Percentiles rank a stretch among this genome's conserved stretches.
These are phyloP conservation scores for Wickerhamiella vanderwaltii DNA, from an alignment of 805 yeast species.

Conservation along the genomic window DNA sequence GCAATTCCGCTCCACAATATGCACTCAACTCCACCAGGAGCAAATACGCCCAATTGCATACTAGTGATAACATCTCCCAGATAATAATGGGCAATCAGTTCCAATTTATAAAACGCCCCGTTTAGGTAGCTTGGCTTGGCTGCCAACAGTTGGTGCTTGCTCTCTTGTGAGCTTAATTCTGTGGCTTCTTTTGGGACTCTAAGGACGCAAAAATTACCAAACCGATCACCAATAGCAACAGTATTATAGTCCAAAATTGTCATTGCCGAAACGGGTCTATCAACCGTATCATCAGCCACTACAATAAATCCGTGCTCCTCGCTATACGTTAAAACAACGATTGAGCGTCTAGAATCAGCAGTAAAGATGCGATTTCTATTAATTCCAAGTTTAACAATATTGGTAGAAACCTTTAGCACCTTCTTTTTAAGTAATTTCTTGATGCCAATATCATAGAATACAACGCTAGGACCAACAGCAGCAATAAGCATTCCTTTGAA, in stretches of 20 bases:
- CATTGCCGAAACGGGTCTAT: conserved; percentile 54
- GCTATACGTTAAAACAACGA: conserved; percentile 40
- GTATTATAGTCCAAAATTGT: conserved; percentile 61
- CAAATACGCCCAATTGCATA: conserved; percentile 42
- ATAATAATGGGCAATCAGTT: conserved; percentile 44
- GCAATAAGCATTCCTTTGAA: conserved; percentile 53
- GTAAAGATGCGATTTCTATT: conserved; percentile 50
- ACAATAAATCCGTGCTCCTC: conserved; percentile 40
- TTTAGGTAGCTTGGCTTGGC: conserved; percentile 30
- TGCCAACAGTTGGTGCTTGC: conserved; percentile 31
- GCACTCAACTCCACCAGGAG: conserved; percentile 52
- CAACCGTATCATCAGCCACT: conserved; percentile 55
- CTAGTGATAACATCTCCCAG: conserved; percentile 60
- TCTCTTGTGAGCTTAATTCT: conserved; percentile 40
- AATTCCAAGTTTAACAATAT: conserved; percentile 43
- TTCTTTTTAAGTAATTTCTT: conserved; percentile 67
- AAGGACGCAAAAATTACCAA: conserved; percentile 65
- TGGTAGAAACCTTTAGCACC: conserved; percentile 34
- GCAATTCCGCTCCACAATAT: conserved; percentile 64
- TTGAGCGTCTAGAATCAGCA: conserved; percentile 62
- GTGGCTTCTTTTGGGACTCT: conserved; percentile 45
- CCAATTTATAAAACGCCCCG: conserved; percentile 37
- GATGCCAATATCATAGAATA: conserved; percentile 53
- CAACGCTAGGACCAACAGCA: conserved; percentile 35
- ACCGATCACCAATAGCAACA: conserved; percentile 72